A percentile compares a stretch with the other conserved stretches of the same genome.
These are phyloP conservation scores for Phaeosphaeria sp. DNA, from an alignment of 2,329 filamentous ascomycete species.

Conservation along the genomic window DNA sequence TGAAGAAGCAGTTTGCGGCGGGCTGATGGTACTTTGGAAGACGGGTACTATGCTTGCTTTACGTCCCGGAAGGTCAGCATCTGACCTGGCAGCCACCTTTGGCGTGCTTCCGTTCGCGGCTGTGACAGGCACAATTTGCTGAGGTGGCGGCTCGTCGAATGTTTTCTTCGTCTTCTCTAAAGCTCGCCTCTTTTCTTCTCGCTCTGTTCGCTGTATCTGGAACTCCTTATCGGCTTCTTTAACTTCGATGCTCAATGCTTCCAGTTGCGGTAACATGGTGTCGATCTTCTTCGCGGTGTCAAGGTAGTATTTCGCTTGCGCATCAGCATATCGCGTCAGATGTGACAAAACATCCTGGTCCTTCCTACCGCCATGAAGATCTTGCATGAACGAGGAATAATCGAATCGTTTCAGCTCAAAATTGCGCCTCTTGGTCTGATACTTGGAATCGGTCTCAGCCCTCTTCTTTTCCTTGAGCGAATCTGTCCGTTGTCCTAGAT, in stretches of 20 bases:
- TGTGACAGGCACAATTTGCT: conserved; percentile 27
- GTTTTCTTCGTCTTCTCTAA: conserved; percentile 82
- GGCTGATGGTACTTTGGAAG: conserved; percentile 44
- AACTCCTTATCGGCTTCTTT: conserved; percentile 94
- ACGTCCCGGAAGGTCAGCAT: conserved; percentile 35
- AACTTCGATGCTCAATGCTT: conserved; percentile 89
- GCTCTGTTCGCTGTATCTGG: conserved; percentile 90
- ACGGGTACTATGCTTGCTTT: conserved; percentile 42
- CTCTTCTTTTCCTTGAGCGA: conserved; percentile 97
- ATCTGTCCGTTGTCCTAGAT: conserved; percentile 95
- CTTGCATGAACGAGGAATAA: conserved; percentile 98
- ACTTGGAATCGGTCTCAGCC: conserved; percentile 92
- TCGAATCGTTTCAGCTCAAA: conserved; percentile 98
- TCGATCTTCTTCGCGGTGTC: conserved; percentile 86
- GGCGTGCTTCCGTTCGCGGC: conserved; percentile 32
- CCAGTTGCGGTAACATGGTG: conserved; percentile 82
- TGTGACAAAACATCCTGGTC: conserved; percentile 96
- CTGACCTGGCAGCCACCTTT: conserved; percentile 26
- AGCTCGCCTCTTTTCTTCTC: conserved; percentile 89
- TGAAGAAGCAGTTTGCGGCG: conserved; percentile 34
- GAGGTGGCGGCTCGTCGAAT: conserved; percentile 39
- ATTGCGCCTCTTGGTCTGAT: conserved; percentile 88
- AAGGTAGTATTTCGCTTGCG: conserved; percentile 84
- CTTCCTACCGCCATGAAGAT: conserved; percentile 97
- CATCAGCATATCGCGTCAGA: conserved; percentile 90